Conservation (phyloP, 2,329 filamentous ascomycete genomes). For the Raffaelea ambrosiae region DNA sequence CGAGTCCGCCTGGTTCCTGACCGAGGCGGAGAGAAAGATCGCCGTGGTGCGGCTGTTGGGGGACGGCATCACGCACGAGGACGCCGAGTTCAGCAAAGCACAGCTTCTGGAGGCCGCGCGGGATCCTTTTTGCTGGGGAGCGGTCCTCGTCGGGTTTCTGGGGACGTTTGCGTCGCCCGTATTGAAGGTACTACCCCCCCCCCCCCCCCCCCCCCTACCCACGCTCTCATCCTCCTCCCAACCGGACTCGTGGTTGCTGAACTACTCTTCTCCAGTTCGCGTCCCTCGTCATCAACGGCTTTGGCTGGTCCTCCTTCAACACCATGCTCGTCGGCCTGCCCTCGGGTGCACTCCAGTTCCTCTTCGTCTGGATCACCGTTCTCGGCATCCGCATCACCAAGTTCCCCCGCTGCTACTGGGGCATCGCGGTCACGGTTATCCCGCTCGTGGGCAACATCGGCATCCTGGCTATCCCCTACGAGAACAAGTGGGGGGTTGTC, state of each 20-base stretch:
- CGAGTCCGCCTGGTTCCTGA: conserved; percentile 40
- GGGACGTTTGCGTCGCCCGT: conserved; percentile 34
- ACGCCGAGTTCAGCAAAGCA: conserved; percentile 30
- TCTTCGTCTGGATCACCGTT: conserved; percentile 36
- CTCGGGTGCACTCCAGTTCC: conserved; percentile 16
- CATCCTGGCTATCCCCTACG: conserved; percentile 29
- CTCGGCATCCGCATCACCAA: too few species aligned
- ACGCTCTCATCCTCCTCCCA: too few species aligned
- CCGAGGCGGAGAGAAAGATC: conserved; percentile 28
- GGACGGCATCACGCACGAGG: conserved; percentile 25
- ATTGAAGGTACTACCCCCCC: background rate
- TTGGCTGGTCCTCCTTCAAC: conserved; percentile 33
- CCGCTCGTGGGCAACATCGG: conserved; percentile 34
- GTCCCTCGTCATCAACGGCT: conserved; percentile 37
- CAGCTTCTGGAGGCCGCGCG: conserved; percentile 35
- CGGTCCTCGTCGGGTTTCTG: conserved; percentile 35
- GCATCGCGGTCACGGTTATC: conserved; percentile 29
- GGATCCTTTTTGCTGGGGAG: conserved; percentile 34
- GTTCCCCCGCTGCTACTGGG: conserved; percentile 27
- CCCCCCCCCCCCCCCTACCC: too few species aligned
- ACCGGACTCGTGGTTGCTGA: background rate
- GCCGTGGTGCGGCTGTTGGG: conserved; percentile 23
- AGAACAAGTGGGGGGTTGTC: conserved; percentile 37
- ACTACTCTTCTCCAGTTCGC: conserved; percentile 26
- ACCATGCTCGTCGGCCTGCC: conserved; percentile 23